Evolutionary conservation across 371 early-diverging fungal species (phyloP), one percentile per base, ranked within the genome.

Genomic region (Choanephora cucurbitarum): DNA sequence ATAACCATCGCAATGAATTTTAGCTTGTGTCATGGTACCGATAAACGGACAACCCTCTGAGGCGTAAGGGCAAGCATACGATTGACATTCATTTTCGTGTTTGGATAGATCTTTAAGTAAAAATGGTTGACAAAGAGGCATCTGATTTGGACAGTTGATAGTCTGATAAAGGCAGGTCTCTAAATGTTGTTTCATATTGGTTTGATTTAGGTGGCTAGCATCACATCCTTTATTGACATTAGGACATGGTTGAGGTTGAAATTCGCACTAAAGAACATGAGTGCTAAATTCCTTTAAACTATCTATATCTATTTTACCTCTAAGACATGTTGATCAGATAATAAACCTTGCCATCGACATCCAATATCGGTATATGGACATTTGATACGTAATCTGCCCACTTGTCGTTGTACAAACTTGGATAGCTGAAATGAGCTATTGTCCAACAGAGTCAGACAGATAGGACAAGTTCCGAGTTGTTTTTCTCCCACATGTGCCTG

Each of bases 181-280:
- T 13, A 52, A 28, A 31, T 79, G 80, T 14, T 65, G 57, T 7
- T 72, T 44, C 24, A 70, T 32, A 33, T 66, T 62, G 34, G 41
- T 32, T 18, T 51, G 47, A 9, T 42, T 64, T 2, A 70, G 28
- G 43, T 43, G 37, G 3, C 37, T 59, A 28, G 60, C 72, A 39
- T 56, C 62, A 28, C 80, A 79, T 44, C 80, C 80, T 40, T 61
- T 70, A 4, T 52, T 53, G 5, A 55, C 58, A 55, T 79, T 74
- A 5, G 77, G 77, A 58, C 80, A 79, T 5, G 37, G 44, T 14
- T 28, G 45, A 24, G 57, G 52, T 44, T 62, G 57, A 39, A 50
- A 74, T 18, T 60, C 49, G 31, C 80, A 79, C 80, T 79, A 14
- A n/a, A n/a, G n/a, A n/a, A n/a, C n/a, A n/a, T n/a, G n/a, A n/a